Percentiles rank a stretch among this genome's conserved stretches.
phyloP scores from a whole-genome alignment of 1,284 basidiomycete species.

The Cystobasidium pallidum region DNA sequence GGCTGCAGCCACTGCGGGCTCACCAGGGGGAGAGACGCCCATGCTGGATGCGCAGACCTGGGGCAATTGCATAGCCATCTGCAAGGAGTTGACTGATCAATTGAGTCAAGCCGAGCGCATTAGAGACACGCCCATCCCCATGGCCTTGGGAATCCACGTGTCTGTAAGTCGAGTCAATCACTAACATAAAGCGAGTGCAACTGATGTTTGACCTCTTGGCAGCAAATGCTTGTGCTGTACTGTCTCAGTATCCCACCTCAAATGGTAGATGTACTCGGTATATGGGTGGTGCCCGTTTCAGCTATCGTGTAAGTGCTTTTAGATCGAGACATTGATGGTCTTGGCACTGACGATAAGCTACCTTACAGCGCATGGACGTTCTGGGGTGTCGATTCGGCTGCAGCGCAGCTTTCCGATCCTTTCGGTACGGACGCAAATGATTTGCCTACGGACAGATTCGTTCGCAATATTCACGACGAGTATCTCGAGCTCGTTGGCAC shows the following conservation, averaged over 20 bases:
- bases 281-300: constrained; percentile 49
- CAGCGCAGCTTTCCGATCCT: constrained; percentile 51
- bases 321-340: neutral
- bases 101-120: constrained; percentile 51
- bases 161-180: neutral
- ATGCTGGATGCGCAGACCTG: constrained; percentile 39
- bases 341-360: neutral
- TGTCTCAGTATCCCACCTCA: constrained; percentile 51
- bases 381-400: constrained; percentile 51
- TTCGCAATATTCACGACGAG: constrained; percentile 37
- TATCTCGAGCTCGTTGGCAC: constrained; percentile 37
- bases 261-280: constrained; percentile 47
- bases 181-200: constrained; percentile 19
- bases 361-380: constrained; percentile 45
- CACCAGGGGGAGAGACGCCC: constrained; percentile 22
- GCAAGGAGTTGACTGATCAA: constrained; percentile 50
- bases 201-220: neutral
- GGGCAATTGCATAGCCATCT: constrained; percentile 44
- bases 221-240: constrained; percentile 51
- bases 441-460: constrained; percentile 40
- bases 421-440: constrained; percentile 48
- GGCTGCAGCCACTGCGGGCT: constrained; percentile 21
- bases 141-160: constrained; percentile 48
- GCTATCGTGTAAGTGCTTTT: constrained; percentile 35
- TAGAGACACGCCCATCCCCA: constrained; percentile 52